Evolutionary conservation across 176 grass and related monocot genomes (phyloP), one percentile per base, ranked within the genome.

Genomic region (Dendrocalamus sinicus): DNA sequence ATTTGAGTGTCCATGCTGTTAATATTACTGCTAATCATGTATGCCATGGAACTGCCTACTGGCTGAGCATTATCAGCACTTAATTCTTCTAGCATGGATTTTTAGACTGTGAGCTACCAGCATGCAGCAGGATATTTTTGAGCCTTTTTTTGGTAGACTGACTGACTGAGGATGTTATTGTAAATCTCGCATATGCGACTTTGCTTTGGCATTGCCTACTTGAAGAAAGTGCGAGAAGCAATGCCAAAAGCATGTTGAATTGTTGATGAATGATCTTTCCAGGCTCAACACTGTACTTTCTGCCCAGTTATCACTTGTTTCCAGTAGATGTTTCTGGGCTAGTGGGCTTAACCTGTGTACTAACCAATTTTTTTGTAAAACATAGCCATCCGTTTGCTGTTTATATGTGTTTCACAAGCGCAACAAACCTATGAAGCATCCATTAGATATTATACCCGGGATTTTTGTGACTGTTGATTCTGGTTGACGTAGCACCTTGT

Each of bases 201-300:
- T 72, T 77, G 17, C 23, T 76, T 80, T 81, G 45, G 19, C 55
- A 65, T 86, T 82, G 57, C 26, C 12, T 90, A 70, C 35, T 37
- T 64, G 7, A 11, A 35, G 65, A 84, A 39, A 11, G 23, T 44
- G n/a, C 10, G 63, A 45, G 20, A 76, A 43, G 9, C 74, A 54
- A 44, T 41, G 79, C 8, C 9, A 32, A 14, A 53, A 77, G 46
- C 73, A 10, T 77, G 48, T 69, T 55, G 30, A 44, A 35, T 77
- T 90, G 12, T 68, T 52, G 8, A 30, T 63, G 62, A 28, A 52
- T 54, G 71, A 11, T 9, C 16, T 20, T 3, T 23, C 13, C 3
- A 12, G 30, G 28, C 40, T 78, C 40, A 44, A 5, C 59, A 47
- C 51, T 78, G 74, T 39, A 59, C 57, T 76, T 74, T 30, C 15